A percentile compares a stretch with the other conserved stretches of the same genome.
phyloP scores from a whole-genome alignment of 805 yeast species.

The Myxozyma vanderwaltii region DNA sequence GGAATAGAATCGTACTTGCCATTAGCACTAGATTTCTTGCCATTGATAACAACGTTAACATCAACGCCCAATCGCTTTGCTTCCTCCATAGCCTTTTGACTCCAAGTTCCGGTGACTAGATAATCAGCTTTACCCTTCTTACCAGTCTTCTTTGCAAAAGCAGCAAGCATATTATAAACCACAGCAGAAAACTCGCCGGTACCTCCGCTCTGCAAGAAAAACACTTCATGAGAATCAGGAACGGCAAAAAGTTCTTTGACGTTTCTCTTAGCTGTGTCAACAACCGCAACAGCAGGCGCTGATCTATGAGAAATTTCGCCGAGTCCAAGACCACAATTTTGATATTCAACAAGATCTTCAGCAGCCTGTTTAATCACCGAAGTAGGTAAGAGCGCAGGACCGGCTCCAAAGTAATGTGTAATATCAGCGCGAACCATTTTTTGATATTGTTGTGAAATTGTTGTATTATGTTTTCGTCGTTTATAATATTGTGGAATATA shows the following conservation, averaged over 20 bases:
- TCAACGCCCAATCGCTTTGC: slow-evolving; percentile 81
- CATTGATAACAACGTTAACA: slow-evolving; percentile 65
- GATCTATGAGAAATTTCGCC: slow-evolving; percentile 98
- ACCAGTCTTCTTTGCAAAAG: slow-evolving; percentile 70
- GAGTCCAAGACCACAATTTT: slow-evolving; percentile 74
- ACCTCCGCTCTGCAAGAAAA: slow-evolving; percentile 97
- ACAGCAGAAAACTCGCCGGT: slow-evolving; percentile 92
- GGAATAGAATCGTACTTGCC: slow-evolving; percentile 74
- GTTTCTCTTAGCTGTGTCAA: slow-evolving; percentile 72
- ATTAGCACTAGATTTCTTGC: slow-evolving; percentile 51
- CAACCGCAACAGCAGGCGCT: slow-evolving; percentile 71
- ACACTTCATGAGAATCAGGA: slow-evolving; percentile 92
- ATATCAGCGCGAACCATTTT: slow-evolving; percentile 12
- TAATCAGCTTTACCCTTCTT: slow-evolving; percentile 81
- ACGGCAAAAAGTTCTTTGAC: slow-evolving; percentile 65
- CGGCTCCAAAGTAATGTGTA: slow-evolving; percentile 84
- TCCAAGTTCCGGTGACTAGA: slow-evolving; percentile 92
- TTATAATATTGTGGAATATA: too few species aligned
- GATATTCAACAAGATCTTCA: slow-evolving; percentile 70
- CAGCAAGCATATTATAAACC: slow-evolving; percentile 78
- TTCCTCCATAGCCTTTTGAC: slow-evolving; percentile 83
- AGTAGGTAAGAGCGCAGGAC: slow-evolving; percentile 92
- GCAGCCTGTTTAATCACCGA: slow-evolving; percentile 86
- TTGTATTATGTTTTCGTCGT: too few species aligned
- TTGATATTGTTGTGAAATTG: too few species aligned